Base-by-base conservation (phyloP, 2,329 filamentous ascomycete species). In the Myriangium duriaei region DNA sequence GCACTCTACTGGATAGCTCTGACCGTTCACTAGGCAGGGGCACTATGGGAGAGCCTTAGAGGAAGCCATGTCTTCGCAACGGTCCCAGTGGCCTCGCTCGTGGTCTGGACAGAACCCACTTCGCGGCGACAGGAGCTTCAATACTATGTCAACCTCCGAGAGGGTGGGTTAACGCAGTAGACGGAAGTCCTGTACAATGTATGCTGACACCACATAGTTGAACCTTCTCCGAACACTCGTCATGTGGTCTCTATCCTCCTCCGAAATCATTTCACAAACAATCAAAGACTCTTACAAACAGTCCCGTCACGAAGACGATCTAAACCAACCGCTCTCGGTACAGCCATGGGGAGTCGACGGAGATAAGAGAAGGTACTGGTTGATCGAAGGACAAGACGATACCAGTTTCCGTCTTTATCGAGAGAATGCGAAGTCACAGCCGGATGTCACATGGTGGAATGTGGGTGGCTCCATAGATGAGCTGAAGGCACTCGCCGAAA, bases 31-130 rank as follows among this genome's bases (percentile, higher is more conserved):
- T 39, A 98, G 91, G 61, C 76, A 82, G 50, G 87, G 85, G 36
- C 91, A 98, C 59, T 93, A 95, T 59, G 79, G 81, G 51, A 79
- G 91, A 53, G 91, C 92, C 16, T 68, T 98, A 34, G 92, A 98
- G 59, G 92, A 98, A 62, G 87, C 88, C 28, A 75, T 98, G 41
- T 74, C 80, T 45, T 74, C 80, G 11, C 81, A 96, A 62, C 82
- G 81, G 57, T 73, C 70, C 35, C 86, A 98, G 70, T 98, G 91
- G 91, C 79, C 86, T 5, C 69, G 69, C 45, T 71, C 74, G 51
- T 98, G 92, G 92, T 72, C 79, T 41, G 76, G 76, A 36, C 76
- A 80, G 57, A 98, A 80, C 53, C 91, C 88, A 19, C 64, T 98
- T 36, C 76, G 79, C 37, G 85, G 85, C 32, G 79, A 79, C 45